These are phyloP conservation scores for Talaromyces sp. DNA, from an alignment of 2,329 filamentous ascomycete species.

Conservation along the genomic window DNA sequence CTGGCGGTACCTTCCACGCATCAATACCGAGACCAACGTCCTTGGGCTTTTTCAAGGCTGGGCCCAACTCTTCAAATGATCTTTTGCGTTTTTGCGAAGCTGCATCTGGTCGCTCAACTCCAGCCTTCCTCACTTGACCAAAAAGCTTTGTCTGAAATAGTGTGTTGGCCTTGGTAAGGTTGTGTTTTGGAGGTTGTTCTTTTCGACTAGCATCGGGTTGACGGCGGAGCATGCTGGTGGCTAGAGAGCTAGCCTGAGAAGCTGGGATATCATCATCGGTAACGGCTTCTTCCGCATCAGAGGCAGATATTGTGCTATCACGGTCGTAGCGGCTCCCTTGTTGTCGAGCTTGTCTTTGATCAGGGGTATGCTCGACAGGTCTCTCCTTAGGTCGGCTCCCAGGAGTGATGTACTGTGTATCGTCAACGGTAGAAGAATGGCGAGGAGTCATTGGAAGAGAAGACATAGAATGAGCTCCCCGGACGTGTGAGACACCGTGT, in stretches of 20 bases:
- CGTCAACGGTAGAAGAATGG: slow-evolving; percentile 47
- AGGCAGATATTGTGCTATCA: slow-evolving; percentile 78
- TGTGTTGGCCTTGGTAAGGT: slow-evolving; percentile 38
- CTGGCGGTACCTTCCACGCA: slow-evolving; percentile 24
- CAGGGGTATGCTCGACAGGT: slow-evolving; percentile 20
- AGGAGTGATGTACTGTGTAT: slow-evolving; percentile 55
- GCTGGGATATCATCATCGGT: slow-evolving; percentile 63
- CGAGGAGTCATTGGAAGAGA: slow-evolving; percentile 74
- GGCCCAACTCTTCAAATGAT: slow-evolving; percentile 27
- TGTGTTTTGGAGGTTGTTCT: slow-evolving; percentile 26
- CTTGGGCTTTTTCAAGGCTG: slow-evolving; percentile 46
- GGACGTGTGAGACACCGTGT: slow-evolving; percentile 55
- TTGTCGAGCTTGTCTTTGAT: slow-evolving; percentile 21
- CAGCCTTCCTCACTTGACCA: slow-evolving; percentile 55
- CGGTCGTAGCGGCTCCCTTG: slow-evolving; percentile 61
- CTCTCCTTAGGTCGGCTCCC: slow-evolving; percentile 48
- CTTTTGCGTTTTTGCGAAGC: slow-evolving; percentile 34
- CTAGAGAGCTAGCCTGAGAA: slow-evolving; percentile 72
- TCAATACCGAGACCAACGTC: slow-evolving; percentile 55
- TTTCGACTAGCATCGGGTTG: slow-evolving; percentile 40
- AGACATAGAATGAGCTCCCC: slow-evolving; percentile 76
- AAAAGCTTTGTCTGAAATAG: slow-evolving; percentile 59
- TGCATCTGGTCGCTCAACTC: slow-evolving; percentile 29
- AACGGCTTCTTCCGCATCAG: slow-evolving; percentile 47
- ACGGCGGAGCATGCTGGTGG: slow-evolving; percentile 67